These are phyloP conservation scores for Vaccinium darrowii DNA, from an alignment of 148 eudicot genomes.

Conservation along the genomic window DNA sequence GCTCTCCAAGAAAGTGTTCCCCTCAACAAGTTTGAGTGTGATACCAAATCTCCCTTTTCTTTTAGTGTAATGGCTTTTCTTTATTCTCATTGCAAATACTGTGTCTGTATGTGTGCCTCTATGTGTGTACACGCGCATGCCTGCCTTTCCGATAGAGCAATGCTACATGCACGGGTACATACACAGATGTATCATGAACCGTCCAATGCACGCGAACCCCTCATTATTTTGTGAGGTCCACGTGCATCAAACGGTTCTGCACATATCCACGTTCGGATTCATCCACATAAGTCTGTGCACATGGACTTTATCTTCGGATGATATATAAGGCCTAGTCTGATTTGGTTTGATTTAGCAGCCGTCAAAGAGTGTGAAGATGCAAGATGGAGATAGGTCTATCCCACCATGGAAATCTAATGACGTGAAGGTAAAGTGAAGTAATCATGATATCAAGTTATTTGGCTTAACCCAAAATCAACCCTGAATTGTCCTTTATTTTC, in stretches of 20 bases:
- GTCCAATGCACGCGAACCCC: not conserved
- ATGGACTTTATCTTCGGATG: not conserved
- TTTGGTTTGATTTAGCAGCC: not conserved
- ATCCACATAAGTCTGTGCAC: not conserved
- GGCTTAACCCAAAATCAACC: not conserved
- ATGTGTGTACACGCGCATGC: not conserved
- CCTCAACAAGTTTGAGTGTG: conserved; percentile 32
- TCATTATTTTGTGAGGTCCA: not conserved
- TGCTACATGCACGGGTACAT: not conserved
- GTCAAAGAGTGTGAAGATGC: conserved; percentile 56
- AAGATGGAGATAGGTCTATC: conserved; percentile 44
- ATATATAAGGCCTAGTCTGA: not conserved
- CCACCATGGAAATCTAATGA: conserved; percentile 92
- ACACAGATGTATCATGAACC: not conserved
- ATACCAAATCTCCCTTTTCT: conserved; percentile 29
- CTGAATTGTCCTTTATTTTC: not conserved
- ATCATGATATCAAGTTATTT: not conserved
- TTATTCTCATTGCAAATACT: not conserved
- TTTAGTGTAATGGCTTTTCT: conserved; percentile 23
- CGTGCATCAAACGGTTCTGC: not conserved
- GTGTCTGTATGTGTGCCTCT: not conserved
- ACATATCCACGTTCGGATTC: not conserved
- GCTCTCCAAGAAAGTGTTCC: conserved; percentile 35
- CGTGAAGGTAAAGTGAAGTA: conserved; percentile 59
- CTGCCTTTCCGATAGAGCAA: not conserved